Evolutionary conservation across 768 basidiomycete genomes (phyloP).

Genomic region (Russula vinacea): DNA sequence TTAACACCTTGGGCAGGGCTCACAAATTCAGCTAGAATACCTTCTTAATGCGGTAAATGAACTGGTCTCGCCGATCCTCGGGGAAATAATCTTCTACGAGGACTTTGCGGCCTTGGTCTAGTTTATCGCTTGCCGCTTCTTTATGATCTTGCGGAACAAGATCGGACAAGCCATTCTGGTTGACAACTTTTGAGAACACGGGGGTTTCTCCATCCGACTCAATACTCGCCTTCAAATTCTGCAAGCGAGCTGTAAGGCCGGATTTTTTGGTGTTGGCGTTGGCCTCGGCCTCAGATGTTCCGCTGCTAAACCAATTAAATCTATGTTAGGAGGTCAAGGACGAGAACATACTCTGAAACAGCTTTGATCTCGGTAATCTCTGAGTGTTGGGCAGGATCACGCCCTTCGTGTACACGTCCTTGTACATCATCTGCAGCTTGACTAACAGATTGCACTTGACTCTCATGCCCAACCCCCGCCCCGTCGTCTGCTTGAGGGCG

Average conservation of each 20-base stretch:
- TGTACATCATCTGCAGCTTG: conserved; percentile 28
- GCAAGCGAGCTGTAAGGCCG: conserved; percentile 36
- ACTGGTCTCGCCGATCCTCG: conserved; percentile 84
- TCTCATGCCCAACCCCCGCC: conserved; percentile 26
- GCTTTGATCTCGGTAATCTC: conserved; percentile 30
- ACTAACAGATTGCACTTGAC: conserved; percentile 31
- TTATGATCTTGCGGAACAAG: conserved; percentile 69
- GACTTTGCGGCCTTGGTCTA: conserved; percentile 62
- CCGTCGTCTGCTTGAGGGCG: too few species aligned
- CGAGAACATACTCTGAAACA: conserved; percentile 24
- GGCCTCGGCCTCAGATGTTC: conserved; percentile 36
- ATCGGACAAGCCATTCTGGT: conserved; percentile 47
- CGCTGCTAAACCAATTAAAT: conserved; percentile 13
- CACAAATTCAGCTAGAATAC: conserved; percentile 36
- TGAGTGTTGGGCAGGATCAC: conserved; percentile 7
- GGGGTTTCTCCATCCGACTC: not conserved
- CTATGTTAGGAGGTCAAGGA: too few species aligned
- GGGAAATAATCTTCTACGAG: conserved; percentile 85
- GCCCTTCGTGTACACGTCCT: conserved; percentile 23
- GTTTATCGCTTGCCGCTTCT: conserved; percentile 50
- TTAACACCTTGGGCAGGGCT: not conserved
- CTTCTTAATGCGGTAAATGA: conserved; percentile 93
- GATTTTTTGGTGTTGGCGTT: conserved; percentile 41
- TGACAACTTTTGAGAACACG: not conserved
- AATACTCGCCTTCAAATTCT: conserved; percentile 35